Base-by-base conservation (phyloP, 805 yeast species). In the Metschnikowia gruessii region DNA sequence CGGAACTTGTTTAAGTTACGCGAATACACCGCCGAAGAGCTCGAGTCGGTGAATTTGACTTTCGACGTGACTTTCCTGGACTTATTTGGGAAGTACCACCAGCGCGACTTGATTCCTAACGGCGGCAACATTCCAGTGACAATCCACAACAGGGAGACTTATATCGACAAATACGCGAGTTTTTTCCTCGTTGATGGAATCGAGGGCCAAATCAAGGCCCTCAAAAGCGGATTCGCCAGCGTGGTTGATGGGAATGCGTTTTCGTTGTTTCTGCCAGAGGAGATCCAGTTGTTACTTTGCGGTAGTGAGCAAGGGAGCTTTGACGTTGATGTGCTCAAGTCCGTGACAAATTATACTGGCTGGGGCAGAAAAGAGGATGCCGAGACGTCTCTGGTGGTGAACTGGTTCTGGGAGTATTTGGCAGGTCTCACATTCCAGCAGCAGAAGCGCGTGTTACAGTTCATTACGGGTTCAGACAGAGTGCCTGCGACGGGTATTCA, bases 401-500 rank as follows among this genome's bases (percentile, higher is more conserved):
- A 57, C 19, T 94, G 98, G 98, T 88, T 92, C 60, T 92, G 99
- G 98, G 82, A 84, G 15, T 80, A 81, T 61, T 75, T 87, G 54
- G 70, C 69, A n/a, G 56, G 65, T 10, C 61, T 83, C 43, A 59
- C 66, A 1, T 65, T 65, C 30, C 56, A 48, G 3, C 70, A 75
- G 26, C 95, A 87, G 54, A 80, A 81, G 52, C 78, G 77, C 54
- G 68, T 92, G 37, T 65, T 92, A 32, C 70, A 76, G 16, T 92
- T 92, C 62, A 82, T 91, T 2, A 91, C 97, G 0, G 97, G 98
- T 0, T 84, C 95, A 1, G 96, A 89, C 58, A 70, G 97, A 37
- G 74, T 94, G 7, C 98, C 99, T 0, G 95, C 97, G 0, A 87
- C 96, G 0, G 99, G 99, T 0, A 74, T 89, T 24, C 83, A 86